Evolutionary conservation across 1,284 basidiomycete genomes (phyloP).

Genomic region (Rhodotorula sp.): DNA sequence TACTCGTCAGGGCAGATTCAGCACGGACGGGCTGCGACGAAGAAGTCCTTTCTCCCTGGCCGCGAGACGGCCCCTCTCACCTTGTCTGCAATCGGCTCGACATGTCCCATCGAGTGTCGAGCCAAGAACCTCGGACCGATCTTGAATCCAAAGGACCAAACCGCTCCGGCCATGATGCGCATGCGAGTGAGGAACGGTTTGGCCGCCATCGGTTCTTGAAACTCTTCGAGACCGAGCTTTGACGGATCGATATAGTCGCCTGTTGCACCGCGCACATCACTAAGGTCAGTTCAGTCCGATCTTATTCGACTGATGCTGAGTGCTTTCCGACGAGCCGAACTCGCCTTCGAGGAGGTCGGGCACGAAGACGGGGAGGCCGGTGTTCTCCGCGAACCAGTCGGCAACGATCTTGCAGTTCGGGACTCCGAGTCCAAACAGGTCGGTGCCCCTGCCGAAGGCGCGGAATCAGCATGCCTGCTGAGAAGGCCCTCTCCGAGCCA

Average conservation of each 20-base stretch:
- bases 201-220: neutral
- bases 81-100: neutral
- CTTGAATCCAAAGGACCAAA: neutral
- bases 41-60: too few relatives aligned
- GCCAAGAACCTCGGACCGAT: constrained; percentile 1
- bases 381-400: constrained; percentile 8
- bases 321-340: neutral
- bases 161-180: too few relatives aligned
- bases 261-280: neutral
- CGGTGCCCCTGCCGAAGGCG: constrained; percentile 6
- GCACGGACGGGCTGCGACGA: too few relatives aligned
- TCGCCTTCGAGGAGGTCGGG: constrained; percentile 15
- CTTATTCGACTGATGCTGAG: too few relatives aligned
- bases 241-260: constrained; percentile 12
- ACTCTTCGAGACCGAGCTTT: neutral
- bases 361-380: constrained; percentile 10
- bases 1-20: too few relatives aligned
- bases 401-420: constrained; percentile 23
- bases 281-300: neutral
- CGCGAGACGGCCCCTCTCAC: too few relatives aligned
- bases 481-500: neutral
- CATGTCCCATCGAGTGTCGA: neutral
- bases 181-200: neutral
- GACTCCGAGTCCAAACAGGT: constrained; percentile 23
- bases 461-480: neutral